These are phyloP conservation scores for Pyrenochaeta sp. DNA, from an alignment of 2,329 filamentous ascomycete genomes.

Conservation along the genomic window DNA sequence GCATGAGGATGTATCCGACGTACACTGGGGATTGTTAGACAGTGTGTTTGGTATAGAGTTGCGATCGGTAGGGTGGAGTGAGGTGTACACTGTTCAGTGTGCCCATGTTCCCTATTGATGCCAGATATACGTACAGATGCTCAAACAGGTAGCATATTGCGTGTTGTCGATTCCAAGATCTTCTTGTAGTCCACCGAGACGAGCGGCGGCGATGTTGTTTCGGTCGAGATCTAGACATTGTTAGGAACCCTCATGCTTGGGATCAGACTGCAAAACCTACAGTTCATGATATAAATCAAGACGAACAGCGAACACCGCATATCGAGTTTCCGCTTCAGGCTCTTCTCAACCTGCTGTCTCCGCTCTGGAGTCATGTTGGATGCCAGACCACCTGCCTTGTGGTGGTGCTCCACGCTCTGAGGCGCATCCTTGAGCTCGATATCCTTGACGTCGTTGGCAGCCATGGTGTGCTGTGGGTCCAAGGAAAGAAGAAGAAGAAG, in stretches of 20 bases:
- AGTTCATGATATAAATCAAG: slow-evolving; percentile 48
- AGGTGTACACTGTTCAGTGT: background rate
- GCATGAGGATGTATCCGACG: slow-evolving; percentile 28
- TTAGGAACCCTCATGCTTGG: background rate
- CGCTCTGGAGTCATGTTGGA: slow-evolving; percentile 40
- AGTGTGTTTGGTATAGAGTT: slow-evolving; percentile 17
- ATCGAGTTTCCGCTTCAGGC: slow-evolving; percentile 44
- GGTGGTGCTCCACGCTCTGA: slow-evolving; percentile 11
- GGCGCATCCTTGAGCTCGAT: slow-evolving; percentile 9
- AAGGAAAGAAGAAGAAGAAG: background rate
- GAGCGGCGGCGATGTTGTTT: slow-evolving; percentile 46
- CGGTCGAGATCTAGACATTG: slow-evolving; percentile 14
- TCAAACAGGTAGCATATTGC: slow-evolving; percentile 44
- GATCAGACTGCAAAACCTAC: slow-evolving; percentile 16
- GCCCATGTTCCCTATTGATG: no score
- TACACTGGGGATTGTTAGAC: background rate
- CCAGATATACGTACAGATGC: slow-evolving; percentile 36
- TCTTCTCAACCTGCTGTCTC: slow-evolving; percentile 41
- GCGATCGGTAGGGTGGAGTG: background rate
- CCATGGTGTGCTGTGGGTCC: slow-evolving; percentile 6
- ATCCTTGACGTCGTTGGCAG: slow-evolving; percentile 14
- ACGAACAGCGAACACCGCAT: slow-evolving; percentile 42
- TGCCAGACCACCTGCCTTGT: slow-evolving; percentile 19
- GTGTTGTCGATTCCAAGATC: slow-evolving; percentile 39
- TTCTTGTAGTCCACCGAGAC: slow-evolving; percentile 42